A percentile compares a stretch with the other conserved stretches of the same genome.
phyloP scores from a whole-genome alignment of 2,329 filamentous ascomycete species.

The Aphanoascus verrucosus region DNA sequence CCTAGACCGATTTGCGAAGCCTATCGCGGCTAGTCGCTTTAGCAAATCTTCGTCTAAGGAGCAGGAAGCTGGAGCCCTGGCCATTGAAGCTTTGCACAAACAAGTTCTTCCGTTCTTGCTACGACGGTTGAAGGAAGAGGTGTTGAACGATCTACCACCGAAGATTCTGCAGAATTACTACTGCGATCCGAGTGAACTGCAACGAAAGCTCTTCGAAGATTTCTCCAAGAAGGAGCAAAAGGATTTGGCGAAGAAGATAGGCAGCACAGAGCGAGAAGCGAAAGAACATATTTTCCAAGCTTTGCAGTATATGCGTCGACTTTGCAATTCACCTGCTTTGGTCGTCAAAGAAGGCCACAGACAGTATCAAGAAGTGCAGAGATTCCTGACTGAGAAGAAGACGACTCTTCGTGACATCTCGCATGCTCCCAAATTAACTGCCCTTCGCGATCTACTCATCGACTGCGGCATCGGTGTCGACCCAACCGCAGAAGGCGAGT shows the following conservation, averaged over 20 bases:
- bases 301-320: conserved; percentile 96
- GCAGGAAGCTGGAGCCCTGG: conserved; percentile 89
- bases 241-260: conserved; percentile 72
- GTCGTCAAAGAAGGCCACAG: conserved; percentile 92
- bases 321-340: conserved; percentile 93
- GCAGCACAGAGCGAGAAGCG: conserved; percentile 75
- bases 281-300: conserved; percentile 99
- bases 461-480: conserved; percentile 92
- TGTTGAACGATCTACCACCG: conserved; percentile 86
- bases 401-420: conserved; percentile 72
- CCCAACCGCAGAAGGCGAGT: conserved; percentile 47
- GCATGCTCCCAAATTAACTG: conserved; percentile 87
- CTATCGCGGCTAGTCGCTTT: conserved; percentile 85
- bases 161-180: conserved; percentile 99
- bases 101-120: conserved; percentile 94
- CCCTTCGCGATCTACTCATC: conserved; percentile 84
- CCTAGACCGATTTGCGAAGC: conserved; percentile 85
- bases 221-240: conserved; percentile 91
- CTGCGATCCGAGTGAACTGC: conserved; percentile 89
- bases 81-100: conserved; percentile 96
- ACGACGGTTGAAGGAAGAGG: conserved; percentile 92
- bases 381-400: conserved; percentile 64
- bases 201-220: conserved; percentile 91
- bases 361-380: conserved; percentile 79
- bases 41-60: conserved; percentile 97